Percentiles rank a stretch among this genome's conserved stretches.
Evolutionary conservation across 169 alveolate genomes (phyloP).

Genomic region (Miamiensis avidus): DNA sequence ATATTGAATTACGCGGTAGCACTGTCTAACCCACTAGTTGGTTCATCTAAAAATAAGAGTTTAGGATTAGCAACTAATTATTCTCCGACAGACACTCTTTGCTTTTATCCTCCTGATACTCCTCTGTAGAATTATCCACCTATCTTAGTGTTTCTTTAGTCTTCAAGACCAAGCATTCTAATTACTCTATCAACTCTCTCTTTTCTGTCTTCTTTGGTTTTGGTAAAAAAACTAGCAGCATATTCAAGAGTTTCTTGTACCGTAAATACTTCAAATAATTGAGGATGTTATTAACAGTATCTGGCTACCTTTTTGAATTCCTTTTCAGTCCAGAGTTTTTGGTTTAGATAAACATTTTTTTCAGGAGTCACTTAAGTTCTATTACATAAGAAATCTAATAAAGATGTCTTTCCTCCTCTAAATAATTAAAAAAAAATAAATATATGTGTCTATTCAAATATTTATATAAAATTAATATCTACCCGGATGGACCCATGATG

Average conservation of each 20-base stretch:
- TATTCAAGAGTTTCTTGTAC: background rate
- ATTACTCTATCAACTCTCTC: background rate
- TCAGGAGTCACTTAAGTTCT: background rate
- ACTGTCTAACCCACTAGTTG: conserved; percentile 34
- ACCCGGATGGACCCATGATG: background rate
- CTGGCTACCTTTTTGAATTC: background rate
- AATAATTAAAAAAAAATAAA: no score
- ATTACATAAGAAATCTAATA: background rate
- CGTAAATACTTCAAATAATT: background rate
- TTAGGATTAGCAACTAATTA: conserved; percentile 20
- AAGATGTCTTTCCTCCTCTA: background rate
- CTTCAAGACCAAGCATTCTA: background rate
- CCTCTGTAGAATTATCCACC: conserved; percentile 83
- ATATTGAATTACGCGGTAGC: background rate
- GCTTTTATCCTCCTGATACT: conserved; percentile 84
- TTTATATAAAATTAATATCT: no score
- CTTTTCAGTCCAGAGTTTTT: background rate
- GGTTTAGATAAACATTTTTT: background rate
- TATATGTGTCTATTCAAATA: no score
- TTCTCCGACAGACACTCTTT: conserved; percentile 36
- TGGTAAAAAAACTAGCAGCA: background rate
- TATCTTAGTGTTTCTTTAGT: conserved; percentile 35
- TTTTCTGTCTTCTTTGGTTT: background rate
- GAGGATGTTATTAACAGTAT: background rate
- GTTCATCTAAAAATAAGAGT: conserved; percentile 36